A percentile compares a stretch with the other conserved stretches of the same genome.
phyloP scores from a whole-genome alignment of 352 stramenopile species.

The Hyphochytrium catenoides region DNA sequence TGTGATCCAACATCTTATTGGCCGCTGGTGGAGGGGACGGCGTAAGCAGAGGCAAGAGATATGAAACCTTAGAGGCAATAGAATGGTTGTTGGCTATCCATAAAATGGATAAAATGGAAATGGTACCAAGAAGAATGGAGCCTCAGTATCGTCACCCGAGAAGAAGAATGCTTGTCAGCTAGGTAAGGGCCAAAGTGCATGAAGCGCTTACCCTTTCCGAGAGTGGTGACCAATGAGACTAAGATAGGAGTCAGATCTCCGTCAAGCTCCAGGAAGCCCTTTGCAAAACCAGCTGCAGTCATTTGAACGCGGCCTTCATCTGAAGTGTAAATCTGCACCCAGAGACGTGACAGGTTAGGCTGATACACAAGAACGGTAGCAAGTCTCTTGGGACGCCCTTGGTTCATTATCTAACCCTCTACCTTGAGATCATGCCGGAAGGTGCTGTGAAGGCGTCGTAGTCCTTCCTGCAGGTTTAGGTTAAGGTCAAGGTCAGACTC shows the following conservation, averaged over 20 bases:
- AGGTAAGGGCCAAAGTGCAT: too few species aligned
- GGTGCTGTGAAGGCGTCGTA: slow-evolving; percentile 94
- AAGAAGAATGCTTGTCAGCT: too few species aligned
- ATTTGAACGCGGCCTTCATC: slow-evolving; percentile 99
- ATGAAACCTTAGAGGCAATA: not conserved
- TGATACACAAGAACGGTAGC: too few species aligned
- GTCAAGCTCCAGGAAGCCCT: slow-evolving; percentile 96
- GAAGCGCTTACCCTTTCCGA: slow-evolving; percentile 29
- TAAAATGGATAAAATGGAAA: too few species aligned
- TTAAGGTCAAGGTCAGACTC: not conserved
- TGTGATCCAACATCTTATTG: slow-evolving; percentile 96
- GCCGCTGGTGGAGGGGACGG: slow-evolving; percentile 8
- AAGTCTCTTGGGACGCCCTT: too few species aligned
- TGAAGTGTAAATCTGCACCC: slow-evolving; percentile 96
- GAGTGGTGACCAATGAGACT: slow-evolving; percentile 73
- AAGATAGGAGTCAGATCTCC: slow-evolving; percentile 97
- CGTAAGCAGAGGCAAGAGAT: slow-evolving; percentile 1
- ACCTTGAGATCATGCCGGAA: slow-evolving; percentile 99
- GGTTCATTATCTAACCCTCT: too few species aligned
- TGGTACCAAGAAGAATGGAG: too few species aligned
- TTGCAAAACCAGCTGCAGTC: slow-evolving; percentile 96
- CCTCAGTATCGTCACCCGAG: too few species aligned
- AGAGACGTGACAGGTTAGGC: too few species aligned
- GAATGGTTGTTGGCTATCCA: too few species aligned
- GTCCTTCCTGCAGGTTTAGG: slow-evolving; percentile 28